Evolutionary conservation across 768 basidiomycete species (phyloP).

Genomic region (Tulasnella sp.): DNA sequence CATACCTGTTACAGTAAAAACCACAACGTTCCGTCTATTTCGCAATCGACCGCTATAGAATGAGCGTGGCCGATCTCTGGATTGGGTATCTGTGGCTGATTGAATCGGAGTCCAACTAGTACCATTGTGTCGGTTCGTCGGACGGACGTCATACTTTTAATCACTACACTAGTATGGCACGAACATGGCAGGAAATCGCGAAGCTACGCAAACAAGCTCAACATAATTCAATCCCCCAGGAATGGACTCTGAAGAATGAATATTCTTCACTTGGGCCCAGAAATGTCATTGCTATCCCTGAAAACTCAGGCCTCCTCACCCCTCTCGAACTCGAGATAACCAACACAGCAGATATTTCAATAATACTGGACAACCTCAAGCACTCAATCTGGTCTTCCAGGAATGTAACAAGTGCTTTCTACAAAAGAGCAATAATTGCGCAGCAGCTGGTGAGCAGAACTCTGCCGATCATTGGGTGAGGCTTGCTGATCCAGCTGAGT

Average conservation of each 20-base stretch:
- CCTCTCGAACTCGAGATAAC: slow-evolving; percentile 49
- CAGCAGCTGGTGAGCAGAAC: slow-evolving; percentile 52
- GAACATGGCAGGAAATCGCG: slow-evolving; percentile 39
- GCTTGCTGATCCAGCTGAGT: neutral
- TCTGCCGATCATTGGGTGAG: neutral
- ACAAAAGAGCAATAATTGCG: slow-evolving; percentile 64
- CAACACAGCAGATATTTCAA: slow-evolving; percentile 35
- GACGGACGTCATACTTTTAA: too few relatives aligned
- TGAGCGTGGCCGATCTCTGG: too few relatives aligned
- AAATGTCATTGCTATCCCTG: slow-evolving; percentile 46
- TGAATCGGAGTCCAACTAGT: too few relatives aligned
- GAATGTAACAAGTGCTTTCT: slow-evolving; percentile 58
- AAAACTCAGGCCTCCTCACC: slow-evolving; percentile 44
- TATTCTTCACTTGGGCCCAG: slow-evolving; percentile 32
- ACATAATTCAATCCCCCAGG: slow-evolving; percentile 43
- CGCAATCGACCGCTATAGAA: too few relatives aligned
- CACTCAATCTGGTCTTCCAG: slow-evolving; percentile 46
- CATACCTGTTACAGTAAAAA: too few relatives aligned
- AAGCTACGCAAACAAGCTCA: slow-evolving; percentile 44
- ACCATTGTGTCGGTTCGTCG: too few relatives aligned
- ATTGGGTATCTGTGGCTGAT: too few relatives aligned
- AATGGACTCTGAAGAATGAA: slow-evolving; percentile 47
- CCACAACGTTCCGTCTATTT: too few relatives aligned
- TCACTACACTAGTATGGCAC: too few relatives aligned
- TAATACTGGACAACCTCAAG: slow-evolving; percentile 42